Conservation (phyloP, 371 early-diverging fungal genomes). For the Mortierella sp. region DNA sequence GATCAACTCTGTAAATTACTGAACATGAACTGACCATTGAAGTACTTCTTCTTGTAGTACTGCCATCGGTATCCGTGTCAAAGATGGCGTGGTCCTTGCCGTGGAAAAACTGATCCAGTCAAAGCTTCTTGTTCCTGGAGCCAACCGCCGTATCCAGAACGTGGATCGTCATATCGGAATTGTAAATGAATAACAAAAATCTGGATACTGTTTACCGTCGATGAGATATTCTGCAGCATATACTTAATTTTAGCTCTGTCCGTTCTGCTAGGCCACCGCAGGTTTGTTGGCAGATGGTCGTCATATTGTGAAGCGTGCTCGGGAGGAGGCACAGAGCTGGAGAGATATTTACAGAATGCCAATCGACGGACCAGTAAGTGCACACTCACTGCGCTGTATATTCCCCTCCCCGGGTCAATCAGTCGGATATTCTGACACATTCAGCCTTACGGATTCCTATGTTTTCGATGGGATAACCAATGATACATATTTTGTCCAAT, state of each 20-base stretch:
- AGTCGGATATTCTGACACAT: no score
- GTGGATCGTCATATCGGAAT: constrained; percentile 95
- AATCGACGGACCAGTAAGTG: constrained; percentile 83
- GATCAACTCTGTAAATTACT: no score
- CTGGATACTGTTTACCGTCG: background rate
- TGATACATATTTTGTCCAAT: background rate
- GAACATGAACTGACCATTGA: background rate
- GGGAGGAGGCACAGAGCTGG: constrained; percentile 93
- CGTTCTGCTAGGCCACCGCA: constrained; percentile 78
- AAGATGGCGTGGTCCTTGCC: constrained; percentile 96
- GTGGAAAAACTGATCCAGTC: constrained; percentile 96
- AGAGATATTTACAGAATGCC: constrained; percentile 86
- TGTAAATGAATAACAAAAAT: constrained; percentile 60
- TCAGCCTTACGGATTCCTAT: no score
- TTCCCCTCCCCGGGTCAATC: no score
- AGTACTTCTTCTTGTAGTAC: constrained; percentile 68
- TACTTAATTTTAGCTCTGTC: background rate
- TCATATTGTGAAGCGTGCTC: constrained; percentile 89
- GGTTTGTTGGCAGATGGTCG: constrained; percentile 97
- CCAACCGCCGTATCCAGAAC: constrained; percentile 93
- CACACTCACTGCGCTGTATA: no score
- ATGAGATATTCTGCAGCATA: background rate
- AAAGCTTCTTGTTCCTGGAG: constrained; percentile 91
- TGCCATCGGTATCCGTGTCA: constrained; percentile 92
- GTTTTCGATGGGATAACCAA: no score